Evolutionary conservation across 2,329 filamentous ascomycete genomes (phyloP), one percentile per base, ranked within the genome.

Genomic region (Herpotrichia juniperi): DNA sequence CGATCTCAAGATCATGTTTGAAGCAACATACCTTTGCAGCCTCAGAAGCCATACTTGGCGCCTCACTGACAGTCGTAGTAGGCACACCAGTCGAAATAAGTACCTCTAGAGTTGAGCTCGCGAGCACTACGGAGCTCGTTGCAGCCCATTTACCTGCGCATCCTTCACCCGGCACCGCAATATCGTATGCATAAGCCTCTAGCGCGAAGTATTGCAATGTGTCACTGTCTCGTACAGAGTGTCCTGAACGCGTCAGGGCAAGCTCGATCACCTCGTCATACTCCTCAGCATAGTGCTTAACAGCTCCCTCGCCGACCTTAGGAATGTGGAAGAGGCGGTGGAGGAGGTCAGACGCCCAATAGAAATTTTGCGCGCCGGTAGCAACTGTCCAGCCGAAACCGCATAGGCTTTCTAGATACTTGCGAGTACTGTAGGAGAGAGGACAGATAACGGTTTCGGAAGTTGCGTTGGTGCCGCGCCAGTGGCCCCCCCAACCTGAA

Each of bases 401-500:
- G 69, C 87, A 90, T 63, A 89, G 77, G 25, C 80, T 79, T 45
- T 80, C 76, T 7, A 90, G 80, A 17, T 79, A 80, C 30, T 79
- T 80, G 43, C 87, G 83, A 42, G 78, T 79, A 31, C 61, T 54
- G 70, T 84, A 90, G 1, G 85, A 88, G 1, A 83, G 76, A 4
- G 81, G 79, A 72, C 87, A 90, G 70, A 90, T 89, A 58, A 89
- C 87, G 2, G 87, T 90, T 71, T 90, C 86, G 1, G 78, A 72
- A 2, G 85, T 85, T 2, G 81, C 86, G 54, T 89, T 89, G 22
- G 70, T 64, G 37, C 87, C 87, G 48, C 87, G 83, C 83, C 83
- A 88, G 76, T 90, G 87, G 28, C 87, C 87, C 40, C 78, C 87
- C 81, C 82, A 89, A 46, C 76, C 85, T 88, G 28, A 4, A 10